Base-by-base conservation (phyloP, 768 basidiomycete species). In the Ramaria rubella region DNA sequence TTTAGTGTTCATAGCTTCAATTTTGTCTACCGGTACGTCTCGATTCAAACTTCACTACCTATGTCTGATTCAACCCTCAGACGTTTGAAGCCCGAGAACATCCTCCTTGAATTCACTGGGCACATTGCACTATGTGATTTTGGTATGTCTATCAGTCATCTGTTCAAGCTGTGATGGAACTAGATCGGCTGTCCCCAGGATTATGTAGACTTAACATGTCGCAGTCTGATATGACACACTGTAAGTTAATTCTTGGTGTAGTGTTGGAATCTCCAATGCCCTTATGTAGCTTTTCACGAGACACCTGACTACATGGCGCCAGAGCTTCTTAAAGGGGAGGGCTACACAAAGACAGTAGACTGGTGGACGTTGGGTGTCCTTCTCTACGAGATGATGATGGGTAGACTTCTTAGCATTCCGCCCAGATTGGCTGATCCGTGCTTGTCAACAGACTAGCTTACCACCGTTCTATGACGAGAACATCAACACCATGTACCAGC, bases 401-500 rank as follows among this genome's bases (percentile, higher is more conserved):
- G 74, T 64, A n/a, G n/a, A n/a, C n/a, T n/a, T n/a, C n/a, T n/a
- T n/a, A n/a, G n/a, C n/a, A n/a, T n/a, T n/a, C n/a, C n/a, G n/a
- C n/a, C n/a, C n/a, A n/a, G 36, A 24, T 15, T 49, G n/a, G 14
- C 26, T 26, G 24, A 24, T 14, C 17, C 23, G 15, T 2, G 24
- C 24, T n/a, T n/a, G n/a, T n/a, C n/a, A n/a, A n/a, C 66, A 96
- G 83, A 91, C 95, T 5, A 96, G 95, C 33, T 81, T 99, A 15
- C 96, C 95, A 11, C 95, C 95, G 3, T 98, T 96, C 80, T 99
- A 97, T 69, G 94, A 97, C 65, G 95, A 99, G 70, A 96, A 98
- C 69, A 94, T 95, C 42, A 94, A 96, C 74, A 87, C 89, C 42
- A 96, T 94, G 94, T 94, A 95, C 68, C 89, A 94, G 69, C 86